A percentile compares a stretch with the other conserved stretches of the same genome.
Evolutionary conservation across 305 asterid genomes (phyloP).

Genomic region (Fraxinus angustifolia): DNA sequence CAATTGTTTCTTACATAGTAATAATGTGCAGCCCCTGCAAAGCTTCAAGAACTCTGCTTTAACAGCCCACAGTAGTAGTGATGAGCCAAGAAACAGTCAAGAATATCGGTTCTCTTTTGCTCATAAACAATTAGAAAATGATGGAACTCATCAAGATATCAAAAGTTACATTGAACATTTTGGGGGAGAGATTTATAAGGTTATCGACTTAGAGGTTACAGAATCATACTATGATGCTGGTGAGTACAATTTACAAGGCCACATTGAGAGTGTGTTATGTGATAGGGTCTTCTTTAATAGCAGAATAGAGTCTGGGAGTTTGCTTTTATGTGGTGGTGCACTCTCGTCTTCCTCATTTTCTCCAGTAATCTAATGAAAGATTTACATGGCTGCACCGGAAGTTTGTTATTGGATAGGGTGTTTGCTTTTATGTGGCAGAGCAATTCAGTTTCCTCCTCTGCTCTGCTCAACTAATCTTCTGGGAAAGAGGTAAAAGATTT

Average conservation of each 20-base stretch:
- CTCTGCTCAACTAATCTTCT: not conserved
- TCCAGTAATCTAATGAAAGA: constrained; percentile 25
- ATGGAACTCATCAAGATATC: constrained; percentile 35
- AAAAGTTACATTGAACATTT: constrained; percentile 56
- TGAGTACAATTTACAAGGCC: constrained; percentile 36
- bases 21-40: constrained; percentile 22
- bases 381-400: not conserved
- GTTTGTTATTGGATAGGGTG: not conserved
- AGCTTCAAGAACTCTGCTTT: constrained; percentile 34
- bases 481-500: not conserved
- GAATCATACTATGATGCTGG: constrained; percentile 42
- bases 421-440: not conserved
- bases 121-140: constrained; percentile 26
- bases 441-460: not conserved
- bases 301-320: constrained; percentile 58
- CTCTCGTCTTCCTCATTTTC: constrained; percentile 45
- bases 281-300: constrained; percentile 51
- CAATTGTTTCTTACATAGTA: not conserved
- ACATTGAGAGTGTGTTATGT: constrained; percentile 38
- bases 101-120: constrained; percentile 44
- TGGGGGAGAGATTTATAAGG: constrained; percentile 36
- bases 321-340: constrained; percentile 42
- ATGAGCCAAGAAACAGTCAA: constrained; percentile 25
- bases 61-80: constrained; percentile 28
- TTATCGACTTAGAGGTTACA: constrained; percentile 22